Base-by-base conservation (phyloP, 2,329 filamentous ascomycete species). In the Neofusicoccum kwambonambiense region DNA sequence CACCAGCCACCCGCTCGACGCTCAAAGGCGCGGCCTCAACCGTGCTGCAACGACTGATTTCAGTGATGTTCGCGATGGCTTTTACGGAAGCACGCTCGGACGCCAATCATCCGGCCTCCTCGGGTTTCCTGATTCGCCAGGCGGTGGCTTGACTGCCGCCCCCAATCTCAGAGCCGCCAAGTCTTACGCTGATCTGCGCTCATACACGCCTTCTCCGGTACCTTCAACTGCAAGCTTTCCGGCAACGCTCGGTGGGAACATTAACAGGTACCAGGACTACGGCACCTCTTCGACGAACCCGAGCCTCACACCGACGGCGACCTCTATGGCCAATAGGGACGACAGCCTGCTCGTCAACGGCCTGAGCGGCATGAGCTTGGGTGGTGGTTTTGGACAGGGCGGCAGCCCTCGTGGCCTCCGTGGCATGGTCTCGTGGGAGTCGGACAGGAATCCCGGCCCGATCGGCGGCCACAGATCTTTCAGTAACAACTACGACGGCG, bases 11-110 rank as follows among this genome's bases (percentile, higher is more conserved):
- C 87, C 87, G 22, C 82, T 88, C 58, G 92, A 96, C 68, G 87
- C 90, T 64, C 89, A 92, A 70, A 89, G 94, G 70, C 90, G 94
- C 67, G 90, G 90, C 4, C 82, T 99, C 41, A 97, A 93, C 80
- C 90, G 95, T 68, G 93, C 95, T 15, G 95, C 95, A n/a, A 98
- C 95, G 2, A 97, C 96, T 69, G 95, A 98, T 77, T 98, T 98
- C 77, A 93, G 91, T 69, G 90, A 93, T 68, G 87, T 91, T 60
- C 86, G 91, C 62, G 89, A 88, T 19, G 88, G 86, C 69, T 90
- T 90, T 69, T 94, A 93, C 69, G 88, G 89, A 67, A 87, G 88
- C 71, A 86, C 90, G 2, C 85, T 97, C 66, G 89, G 91, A 22
- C 88, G 94, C 68, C 92, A 94, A 70, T 89, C 90, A 34, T 91